A percentile compares a stretch with the other conserved stretches of the same genome.
phyloP scores from a whole-genome alignment of 192 early-diverging fungal species.

The Dissophora ornata region DNA sequence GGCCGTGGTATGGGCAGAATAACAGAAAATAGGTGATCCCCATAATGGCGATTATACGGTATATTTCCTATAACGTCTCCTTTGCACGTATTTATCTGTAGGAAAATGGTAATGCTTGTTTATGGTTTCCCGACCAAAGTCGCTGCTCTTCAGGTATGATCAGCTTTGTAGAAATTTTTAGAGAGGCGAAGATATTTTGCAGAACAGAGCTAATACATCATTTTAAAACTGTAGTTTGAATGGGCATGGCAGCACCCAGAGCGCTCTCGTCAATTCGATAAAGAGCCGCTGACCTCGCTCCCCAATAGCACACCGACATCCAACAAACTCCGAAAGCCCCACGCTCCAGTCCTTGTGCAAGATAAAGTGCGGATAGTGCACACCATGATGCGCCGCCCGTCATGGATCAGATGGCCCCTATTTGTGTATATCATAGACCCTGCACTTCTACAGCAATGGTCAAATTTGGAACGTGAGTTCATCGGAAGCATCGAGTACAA shows the following conservation, averaged over 20 bases:
- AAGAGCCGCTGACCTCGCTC: background rate
- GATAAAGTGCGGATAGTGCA: slow-evolving; percentile 16
- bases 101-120: slow-evolving; percentile 37
- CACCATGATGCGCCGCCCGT: slow-evolving; percentile 24
- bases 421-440: slow-evolving; percentile 37
- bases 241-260: slow-evolving; percentile 51
- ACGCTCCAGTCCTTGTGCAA: slow-evolving; percentile 11
- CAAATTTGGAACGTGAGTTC: background rate
- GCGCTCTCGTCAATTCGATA: slow-evolving; percentile 44
- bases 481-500: background rate
- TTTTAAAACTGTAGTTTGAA: slow-evolving; percentile 47
- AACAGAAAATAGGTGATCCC: no score
- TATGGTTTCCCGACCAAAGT: slow-evolving; percentile 50
- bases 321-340: background rate
- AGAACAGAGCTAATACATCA: no score
- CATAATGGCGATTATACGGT: no score
- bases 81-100: no score
- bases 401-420: slow-evolving; percentile 40
- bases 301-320: background rate
- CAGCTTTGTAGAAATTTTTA: background rate
- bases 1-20: slow-evolving; percentile 32
- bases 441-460: background rate
- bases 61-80: no score
- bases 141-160: slow-evolving; percentile 35
- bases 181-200: no score